A percentile compares a stretch with the other conserved stretches of the same genome.
Evolutionary conservation across 176 grass and related monocot genomes (phyloP).

Genomic region (Oryza nivara): DNA sequence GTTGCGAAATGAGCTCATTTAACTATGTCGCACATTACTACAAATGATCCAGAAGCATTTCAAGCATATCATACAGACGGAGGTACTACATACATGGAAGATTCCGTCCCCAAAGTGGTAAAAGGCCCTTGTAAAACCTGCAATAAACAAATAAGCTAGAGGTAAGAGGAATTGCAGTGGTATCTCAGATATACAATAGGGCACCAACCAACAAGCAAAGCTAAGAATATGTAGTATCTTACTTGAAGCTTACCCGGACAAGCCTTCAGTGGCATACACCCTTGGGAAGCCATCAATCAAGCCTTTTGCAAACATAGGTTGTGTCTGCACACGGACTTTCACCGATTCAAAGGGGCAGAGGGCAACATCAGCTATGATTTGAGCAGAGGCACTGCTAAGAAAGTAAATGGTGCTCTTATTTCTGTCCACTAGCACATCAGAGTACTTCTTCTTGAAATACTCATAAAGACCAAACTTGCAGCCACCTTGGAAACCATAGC

Average conservation of each 20-base stretch:
- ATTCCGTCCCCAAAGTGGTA: conserved; percentile 93
- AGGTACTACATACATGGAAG: conserved; percentile 84
- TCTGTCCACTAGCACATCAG: conserved; percentile 57
- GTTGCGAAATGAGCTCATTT: neutral
- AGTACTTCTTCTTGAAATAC: conserved; percentile 95
- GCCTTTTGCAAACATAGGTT: conserved; percentile 83
- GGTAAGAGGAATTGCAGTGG: neutral
- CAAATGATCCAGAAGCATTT: conserved; percentile 16
- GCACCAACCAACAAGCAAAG: neutral
- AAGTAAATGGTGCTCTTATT: conserved; percentile 82
- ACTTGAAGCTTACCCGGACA: conserved; percentile 71
- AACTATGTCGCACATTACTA: conserved; percentile 8
- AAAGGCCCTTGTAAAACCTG: conserved; percentile 93
- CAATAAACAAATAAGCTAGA: conserved; percentile 40
- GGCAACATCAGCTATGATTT: conserved; percentile 91
- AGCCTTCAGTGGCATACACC: conserved; percentile 87
- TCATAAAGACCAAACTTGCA: conserved; percentile 95
- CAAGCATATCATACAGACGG: neutral
- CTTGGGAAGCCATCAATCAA: conserved; percentile 90
- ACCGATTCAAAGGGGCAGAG: conserved; percentile 92
- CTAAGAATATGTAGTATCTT: neutral
- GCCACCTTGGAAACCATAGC: conserved; percentile 88
- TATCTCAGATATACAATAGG: conserved; percentile 12
- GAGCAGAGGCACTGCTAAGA: conserved; percentile 90
- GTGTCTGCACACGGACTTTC: conserved; percentile 92